Percentiles rank a stretch among this genome's conserved stretches.
Evolutionary conservation across 352 stramenopile genomes (phyloP).

Genomic region (Poterioochromonas sp.): DNA sequence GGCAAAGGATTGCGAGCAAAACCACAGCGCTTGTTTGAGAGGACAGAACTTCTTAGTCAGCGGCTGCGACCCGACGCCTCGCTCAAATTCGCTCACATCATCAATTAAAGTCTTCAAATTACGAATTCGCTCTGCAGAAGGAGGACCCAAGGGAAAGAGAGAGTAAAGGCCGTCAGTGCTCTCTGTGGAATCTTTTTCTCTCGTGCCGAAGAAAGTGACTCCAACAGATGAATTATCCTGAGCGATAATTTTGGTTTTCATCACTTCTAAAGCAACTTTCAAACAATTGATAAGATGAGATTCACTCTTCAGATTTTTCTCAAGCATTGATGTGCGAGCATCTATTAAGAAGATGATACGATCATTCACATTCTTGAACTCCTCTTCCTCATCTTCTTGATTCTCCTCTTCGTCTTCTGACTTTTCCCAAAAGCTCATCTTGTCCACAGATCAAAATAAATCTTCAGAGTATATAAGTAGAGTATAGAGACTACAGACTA

Average conservation of each 20-base stretch:
- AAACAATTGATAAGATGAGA: neutral
- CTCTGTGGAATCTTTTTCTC: neutral
- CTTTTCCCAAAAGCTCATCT: neutral
- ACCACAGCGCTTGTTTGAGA: conserved; percentile 25
- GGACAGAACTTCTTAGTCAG: neutral
- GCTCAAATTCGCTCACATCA: neutral
- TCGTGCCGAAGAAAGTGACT: neutral
- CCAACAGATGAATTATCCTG: neutral
- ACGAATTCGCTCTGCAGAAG: neutral
- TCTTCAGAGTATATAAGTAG: no score
- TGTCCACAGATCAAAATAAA: no score
- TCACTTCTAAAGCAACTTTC: neutral
- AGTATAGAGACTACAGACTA: no score
- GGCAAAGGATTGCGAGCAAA: neutral
- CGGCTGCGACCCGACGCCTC: neutral
- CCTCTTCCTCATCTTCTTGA: conserved; percentile 5
- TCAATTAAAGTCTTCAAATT: conserved; percentile 18
- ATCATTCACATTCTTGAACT: neutral
- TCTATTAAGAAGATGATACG: conserved; percentile 23
- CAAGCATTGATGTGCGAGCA: neutral
- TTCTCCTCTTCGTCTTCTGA: neutral
- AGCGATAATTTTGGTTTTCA: conserved; percentile 23
- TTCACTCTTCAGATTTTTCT: neutral
- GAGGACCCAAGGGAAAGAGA: neutral
- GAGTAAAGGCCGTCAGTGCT: neutral